A percentile compares a stretch with the other conserved stretches of the same genome.
Evolutionary conservation across 495 filamentous ascomycete species (phyloP).

Genomic region (Neurospora discreta): DNA sequence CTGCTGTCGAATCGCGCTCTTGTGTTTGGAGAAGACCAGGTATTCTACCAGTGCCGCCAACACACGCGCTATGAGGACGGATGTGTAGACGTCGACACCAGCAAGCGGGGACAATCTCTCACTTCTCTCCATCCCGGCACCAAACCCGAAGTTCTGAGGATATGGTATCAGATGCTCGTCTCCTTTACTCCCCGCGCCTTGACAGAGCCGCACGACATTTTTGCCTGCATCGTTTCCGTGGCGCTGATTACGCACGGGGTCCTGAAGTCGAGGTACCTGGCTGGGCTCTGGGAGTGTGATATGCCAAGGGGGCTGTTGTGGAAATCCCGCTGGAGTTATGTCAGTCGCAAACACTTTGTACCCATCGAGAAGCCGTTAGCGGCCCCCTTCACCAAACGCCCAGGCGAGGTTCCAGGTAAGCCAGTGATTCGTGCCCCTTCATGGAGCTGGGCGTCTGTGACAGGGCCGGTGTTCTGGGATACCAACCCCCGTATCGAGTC

Average conservation of each 20-base stretch:
- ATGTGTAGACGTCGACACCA: background rate
- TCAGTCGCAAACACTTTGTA: background rate
- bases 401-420: background rate
- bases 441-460: background rate
- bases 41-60: background rate
- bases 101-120: background rate
- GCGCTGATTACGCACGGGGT: background rate
- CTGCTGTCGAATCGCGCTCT: background rate
- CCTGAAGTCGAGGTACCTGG: background rate
- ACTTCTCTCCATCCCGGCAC: background rate
- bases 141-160: background rate
- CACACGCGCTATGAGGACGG: background rate
- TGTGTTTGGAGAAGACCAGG: background rate
- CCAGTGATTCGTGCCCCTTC: background rate
- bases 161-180: background rate
- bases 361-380: background rate
- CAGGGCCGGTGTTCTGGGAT: background rate
- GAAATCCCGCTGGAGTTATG: background rate
- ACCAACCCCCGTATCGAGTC: background rate
- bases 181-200: background rate
- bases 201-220: conserved; percentile 1
- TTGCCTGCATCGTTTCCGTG: background rate
- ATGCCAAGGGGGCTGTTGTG: background rate
- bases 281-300: background rate
- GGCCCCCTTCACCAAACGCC: background rate